phyloP scores from a whole-genome alignment of 305 asterid genomes.

The Solanum hybrid region DNA sequence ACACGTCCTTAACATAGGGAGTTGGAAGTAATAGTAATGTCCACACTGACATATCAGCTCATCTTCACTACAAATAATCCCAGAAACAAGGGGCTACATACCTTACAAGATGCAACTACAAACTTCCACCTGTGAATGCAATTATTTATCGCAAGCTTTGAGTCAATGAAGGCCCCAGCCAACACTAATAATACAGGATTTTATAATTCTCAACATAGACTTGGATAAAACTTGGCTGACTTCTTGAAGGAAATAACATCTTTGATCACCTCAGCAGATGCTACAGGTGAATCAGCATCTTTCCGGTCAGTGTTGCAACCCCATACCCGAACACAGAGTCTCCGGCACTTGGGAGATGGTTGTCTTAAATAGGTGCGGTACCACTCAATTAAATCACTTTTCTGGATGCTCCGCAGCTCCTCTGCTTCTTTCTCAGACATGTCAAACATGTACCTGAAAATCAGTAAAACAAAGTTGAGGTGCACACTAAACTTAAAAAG shows the following conservation, averaged over 20 bases:
- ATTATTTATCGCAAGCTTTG: neutral
- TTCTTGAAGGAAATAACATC: constrained; percentile 55
- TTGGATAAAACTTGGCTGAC: constrained; percentile 54
- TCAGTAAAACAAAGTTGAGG: constrained; percentile 4
- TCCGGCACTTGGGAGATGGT: constrained; percentile 81
- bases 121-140: neutral
- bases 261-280: constrained; percentile 42
- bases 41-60: neutral
- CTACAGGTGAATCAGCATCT: constrained; percentile 19
- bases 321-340: constrained; percentile 89
- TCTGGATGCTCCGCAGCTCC: constrained; percentile 46
- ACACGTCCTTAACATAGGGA: neutral
- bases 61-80: neutral
- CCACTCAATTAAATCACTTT: constrained; percentile 65
- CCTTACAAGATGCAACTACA: neutral
- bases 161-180: neutral
- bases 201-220: constrained; percentile 41
- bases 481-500: neutral
- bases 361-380: constrained; percentile 52
- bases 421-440: constrained; percentile 67
- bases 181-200: neutral
- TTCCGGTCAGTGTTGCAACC: constrained; percentile 62
- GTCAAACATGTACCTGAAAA: constrained; percentile 89
- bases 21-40: neutral
- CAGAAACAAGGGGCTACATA: neutral